Evolutionary conservation across 805 yeast species (phyloP), one percentile per base, ranked within the genome.

Genomic region (Sungouiella blattae): DNA sequence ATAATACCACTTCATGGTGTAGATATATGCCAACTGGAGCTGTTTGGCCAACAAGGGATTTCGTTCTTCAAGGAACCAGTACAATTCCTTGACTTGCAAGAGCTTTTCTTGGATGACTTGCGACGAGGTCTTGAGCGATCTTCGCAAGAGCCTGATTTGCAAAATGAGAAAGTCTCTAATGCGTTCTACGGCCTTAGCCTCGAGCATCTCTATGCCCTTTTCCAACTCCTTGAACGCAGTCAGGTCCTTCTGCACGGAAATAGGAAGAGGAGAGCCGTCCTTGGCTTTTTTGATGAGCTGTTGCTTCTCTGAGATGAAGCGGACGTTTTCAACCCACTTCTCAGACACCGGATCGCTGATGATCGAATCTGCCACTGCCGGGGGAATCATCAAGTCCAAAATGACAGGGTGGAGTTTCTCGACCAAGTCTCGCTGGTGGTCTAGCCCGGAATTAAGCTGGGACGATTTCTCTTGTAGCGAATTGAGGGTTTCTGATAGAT

Each of bases 1-100:
- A 57, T 93, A 93, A 62, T 91, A 93, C 98, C 98, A 93, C 50
- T 76, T 69, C 86, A 93, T 89, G 2, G 98, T 91, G 50, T 79
- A 80, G 13, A 80, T 64, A 56, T 93, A 93, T 0, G 97, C 98
- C 49, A 75, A 74, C 36, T 79, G 72, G 26, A 93, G 69, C 51
- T 87, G 93, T 11, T 64, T 55, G 0, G 95, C 91, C 36, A 93
- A 61, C 5, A 77, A 69, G 6, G 73, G 69, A 38, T 83, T 75
- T 32, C 77, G 74, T 4, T 60, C 50, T 4, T 65, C 56, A 25
- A 91, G 55, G 40, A 85, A 87, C 3, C 62, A 61, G 46, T 63
- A 84, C 1, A 78, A 68, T 33, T 81, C 86, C 41, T 73, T 75
- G n/a, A 80, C 78, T 27, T 70, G 67, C 3, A 87, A 55, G 33